Base-by-base conservation (phyloP, 2,329 filamentous ascomycete species). In the Fusarium sp. region DNA sequence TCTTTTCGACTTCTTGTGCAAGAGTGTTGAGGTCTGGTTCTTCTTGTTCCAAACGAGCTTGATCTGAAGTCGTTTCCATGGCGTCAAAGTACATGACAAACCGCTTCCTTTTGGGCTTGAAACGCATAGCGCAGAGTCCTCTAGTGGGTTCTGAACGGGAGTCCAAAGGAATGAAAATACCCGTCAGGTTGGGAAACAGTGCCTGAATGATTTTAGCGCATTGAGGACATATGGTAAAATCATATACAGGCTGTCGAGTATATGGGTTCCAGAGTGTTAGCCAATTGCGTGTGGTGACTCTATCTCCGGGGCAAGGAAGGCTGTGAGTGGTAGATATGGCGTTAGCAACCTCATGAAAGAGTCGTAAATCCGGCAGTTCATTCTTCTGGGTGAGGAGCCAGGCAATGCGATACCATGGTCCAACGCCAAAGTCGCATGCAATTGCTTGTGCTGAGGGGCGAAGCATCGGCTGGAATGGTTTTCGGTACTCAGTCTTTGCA, bases 321-420 rank as follows among this genome's bases (percentile, higher is more conserved):
- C 71, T 86, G 17, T 77, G 86, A 7, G 87, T 85, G 4, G 87
- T 83, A 9, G 76, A 56, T 18, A 75, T 68, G 41, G 93, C 87
- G 13, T 88, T 86, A 8, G 91, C 90, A 37, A 97, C 85, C 40
- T 88, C 87, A 64, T 91, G 88, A 33, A 98, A 85, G 8, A 97
- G 82, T 15, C 88, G 87, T 42, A 96, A 82, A 70, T 93, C 90
- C 6, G 87, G 84, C 20, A 88, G 84, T 15, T 89, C 82, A 71
- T 93, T 89, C 79, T 94, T 94, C 56, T 92, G 83, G 4, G 91
- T 95, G 69, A 97, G 85, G 6, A 95, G 85, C 89, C 92, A 97
- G 2, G 94, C 94, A 41, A 97, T 89, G 32, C 93, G 90, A 75
- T 93, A 91, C 93, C 94, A 98, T 2, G 91, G 89, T 1, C 85